Evolutionary conservation across 768 basidiomycete species (phyloP), one percentile per base, ranked within the genome.

Genomic region (Amanita molliuscula): DNA sequence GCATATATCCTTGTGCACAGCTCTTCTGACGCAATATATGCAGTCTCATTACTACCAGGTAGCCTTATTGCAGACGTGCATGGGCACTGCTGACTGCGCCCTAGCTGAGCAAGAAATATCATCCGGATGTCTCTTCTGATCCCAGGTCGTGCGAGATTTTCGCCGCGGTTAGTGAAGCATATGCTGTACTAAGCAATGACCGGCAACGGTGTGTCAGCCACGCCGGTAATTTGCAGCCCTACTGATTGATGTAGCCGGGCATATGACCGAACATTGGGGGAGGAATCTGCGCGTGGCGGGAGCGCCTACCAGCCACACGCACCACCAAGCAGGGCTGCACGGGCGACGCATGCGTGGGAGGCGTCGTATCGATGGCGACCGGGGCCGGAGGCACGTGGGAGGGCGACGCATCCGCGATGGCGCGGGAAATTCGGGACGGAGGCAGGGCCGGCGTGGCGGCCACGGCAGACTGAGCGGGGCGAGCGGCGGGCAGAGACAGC

Each of bases 81-180:
- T 21, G 13, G 9, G 5, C 41, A 13, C 8, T 18, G 23, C 18
- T 25, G 26, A 43, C 13, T 26, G 13, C 36, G 23, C 31, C 43
- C 28, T 28, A 73, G 71, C 55, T 74, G 52, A 74, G 73, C 62
- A 75, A 73, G 57, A 58, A 59, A 51, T 72, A 75, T 50, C 75
- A 76, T 55, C 75, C 75, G 1, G 75, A 76, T 51, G 63, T 76
- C 20, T 68, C 74, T 3, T 65, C 70, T 10, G 70, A 74, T 42
- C 66, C 67, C 3, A 56, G 59, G 23, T 72, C 73, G 4, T 62
- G 59, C 33, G 62, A 66, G 6, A 52, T 69, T 4, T 76, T 72
- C 51, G 56, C 61, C 10, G 65, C 66, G 23, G 67, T 69, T 6
- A 71, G 66, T 41, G 71, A 73, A 52, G 75, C 74, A 0, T 76